Evolutionary conservation across 768 basidiomycete species (phyloP).

Genomic region (Boletus patriciae): DNA sequence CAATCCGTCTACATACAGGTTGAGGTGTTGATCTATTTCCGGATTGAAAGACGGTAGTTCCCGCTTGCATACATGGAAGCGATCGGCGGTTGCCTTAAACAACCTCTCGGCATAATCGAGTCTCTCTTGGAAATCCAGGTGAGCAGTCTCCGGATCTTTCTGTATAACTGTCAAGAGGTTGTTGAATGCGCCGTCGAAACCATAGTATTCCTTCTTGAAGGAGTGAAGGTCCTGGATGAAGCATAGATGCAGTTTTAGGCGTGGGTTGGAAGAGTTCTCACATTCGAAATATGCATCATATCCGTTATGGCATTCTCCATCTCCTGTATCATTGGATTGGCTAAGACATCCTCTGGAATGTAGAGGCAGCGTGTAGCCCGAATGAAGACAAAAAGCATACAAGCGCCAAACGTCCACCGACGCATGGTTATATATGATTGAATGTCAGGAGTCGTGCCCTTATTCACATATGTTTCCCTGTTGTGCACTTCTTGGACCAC

Average conservation of each 20-base stretch:
- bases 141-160: conserved; percentile 8
- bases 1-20: conserved; percentile 9
- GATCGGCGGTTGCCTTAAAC: conserved; percentile 10
- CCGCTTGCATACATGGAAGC: conserved; percentile 1
- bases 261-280: not conserved
- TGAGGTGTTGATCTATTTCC: conserved; percentile 9
- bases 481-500: conserved; percentile 6
- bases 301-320: conserved; percentile 14
- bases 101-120: conserved; percentile 8
- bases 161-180: conserved; percentile 13
- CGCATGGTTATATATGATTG: conserved; percentile 13
- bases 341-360: conserved; percentile 13
- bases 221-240: conserved; percentile 14
- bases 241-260: not conserved
- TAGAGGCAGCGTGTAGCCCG: not conserved
- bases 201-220: conserved; percentile 18
- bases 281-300: conserved; percentile 10
- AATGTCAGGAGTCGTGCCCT: not conserved
- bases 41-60: conserved; percentile 9
- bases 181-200: conserved; percentile 2
- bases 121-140: conserved; percentile 13
- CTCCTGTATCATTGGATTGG: conserved; percentile 5
- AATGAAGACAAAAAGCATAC: not conserved
- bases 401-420: conserved; percentile 3
- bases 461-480: not conserved